These are phyloP conservation scores for Beta corolliflora DNA, from an alignment of 179 eudicot genomes.

Conservation along the genomic window DNA sequence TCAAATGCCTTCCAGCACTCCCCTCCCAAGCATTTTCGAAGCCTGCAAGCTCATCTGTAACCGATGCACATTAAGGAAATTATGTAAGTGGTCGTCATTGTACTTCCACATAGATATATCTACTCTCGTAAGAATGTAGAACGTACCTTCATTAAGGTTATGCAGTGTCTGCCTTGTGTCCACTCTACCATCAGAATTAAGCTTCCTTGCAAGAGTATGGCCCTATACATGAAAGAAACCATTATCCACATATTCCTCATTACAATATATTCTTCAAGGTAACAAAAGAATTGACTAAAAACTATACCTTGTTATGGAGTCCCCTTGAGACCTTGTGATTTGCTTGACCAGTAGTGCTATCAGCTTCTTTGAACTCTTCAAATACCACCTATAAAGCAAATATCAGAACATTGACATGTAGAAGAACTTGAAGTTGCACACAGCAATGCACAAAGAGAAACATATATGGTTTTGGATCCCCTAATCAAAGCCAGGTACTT, in stretches of 20 bases:
- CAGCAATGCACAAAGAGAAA: neutral
- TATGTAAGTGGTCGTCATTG: slow-evolving; percentile 12
- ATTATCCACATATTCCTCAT: neutral
- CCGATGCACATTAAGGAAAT: slow-evolving; percentile 6
- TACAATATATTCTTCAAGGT: neutral
- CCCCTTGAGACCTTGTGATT: slow-evolving; percentile 80
- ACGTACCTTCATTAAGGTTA: slow-evolving; percentile 72
- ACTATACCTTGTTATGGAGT: slow-evolving; percentile 68
- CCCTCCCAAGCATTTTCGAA: slow-evolving; percentile 90
- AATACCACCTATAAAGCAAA: slow-evolving; percentile 54
- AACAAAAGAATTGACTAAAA: neutral
- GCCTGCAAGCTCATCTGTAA: slow-evolving; percentile 64
- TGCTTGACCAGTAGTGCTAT: slow-evolving; percentile 73
- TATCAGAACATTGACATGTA: slow-evolving; percentile 2
- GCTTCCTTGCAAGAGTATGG: slow-evolving; percentile 76
- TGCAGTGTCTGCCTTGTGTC: slow-evolving; percentile 78
- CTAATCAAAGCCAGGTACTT: slow-evolving; percentile 28
- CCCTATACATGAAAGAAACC: slow-evolving; percentile 46
- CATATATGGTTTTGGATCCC: neutral
- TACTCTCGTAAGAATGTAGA: neutral
- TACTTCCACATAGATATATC: neutral
- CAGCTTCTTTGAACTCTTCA: slow-evolving; percentile 89
- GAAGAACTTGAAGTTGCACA: neutral
- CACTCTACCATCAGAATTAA: slow-evolving; percentile 83
- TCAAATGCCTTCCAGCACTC: slow-evolving; percentile 60